Evolutionary conservation across 129 eudicot genomes (phyloP).

Genomic region (Gnaphalium uliginosum): DNA sequence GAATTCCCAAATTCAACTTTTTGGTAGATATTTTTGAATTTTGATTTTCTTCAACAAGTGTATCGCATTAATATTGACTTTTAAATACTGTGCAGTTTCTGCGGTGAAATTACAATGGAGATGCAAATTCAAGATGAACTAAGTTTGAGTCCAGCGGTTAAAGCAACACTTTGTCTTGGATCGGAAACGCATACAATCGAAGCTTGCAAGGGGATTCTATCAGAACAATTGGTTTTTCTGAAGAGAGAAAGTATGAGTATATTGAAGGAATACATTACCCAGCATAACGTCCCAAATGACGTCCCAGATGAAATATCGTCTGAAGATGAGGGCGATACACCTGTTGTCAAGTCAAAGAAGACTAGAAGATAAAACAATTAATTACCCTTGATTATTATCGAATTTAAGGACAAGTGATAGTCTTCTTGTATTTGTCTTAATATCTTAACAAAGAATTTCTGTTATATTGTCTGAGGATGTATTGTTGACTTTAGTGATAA

Average conservation of each 20-base stretch:
- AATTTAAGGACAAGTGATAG: neutral
- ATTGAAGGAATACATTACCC: conserved; percentile 75
- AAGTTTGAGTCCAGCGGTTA: conserved; percentile 38
- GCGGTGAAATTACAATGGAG: conserved; percentile 41
- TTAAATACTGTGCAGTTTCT: conserved; percentile 14
- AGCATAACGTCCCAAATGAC: conserved; percentile 75
- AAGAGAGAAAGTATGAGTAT: conserved; percentile 81
- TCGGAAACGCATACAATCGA: conserved; percentile 55
- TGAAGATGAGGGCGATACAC: conserved; percentile 64
- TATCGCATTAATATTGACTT: neutral
- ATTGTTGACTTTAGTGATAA: neutral
- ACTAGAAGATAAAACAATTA: conserved; percentile 24
- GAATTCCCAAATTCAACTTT: neutral
- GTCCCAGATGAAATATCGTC: conserved; percentile 83
- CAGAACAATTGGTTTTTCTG: conserved; percentile 59
- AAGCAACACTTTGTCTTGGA: conserved; percentile 71
- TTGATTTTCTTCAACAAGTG: neutral
- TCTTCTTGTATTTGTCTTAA: neutral
- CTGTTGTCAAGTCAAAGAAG: conserved; percentile 59
- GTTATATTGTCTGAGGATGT: neutral
- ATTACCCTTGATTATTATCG: neutral
- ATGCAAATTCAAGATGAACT: conserved; percentile 31
- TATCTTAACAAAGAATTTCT: neutral
- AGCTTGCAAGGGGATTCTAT: conserved; percentile 56
- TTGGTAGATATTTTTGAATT: neutral